phyloP scores from a whole-genome alignment of 2,329 filamentous ascomycete species.

The Cercospora brassicicola region DNA sequence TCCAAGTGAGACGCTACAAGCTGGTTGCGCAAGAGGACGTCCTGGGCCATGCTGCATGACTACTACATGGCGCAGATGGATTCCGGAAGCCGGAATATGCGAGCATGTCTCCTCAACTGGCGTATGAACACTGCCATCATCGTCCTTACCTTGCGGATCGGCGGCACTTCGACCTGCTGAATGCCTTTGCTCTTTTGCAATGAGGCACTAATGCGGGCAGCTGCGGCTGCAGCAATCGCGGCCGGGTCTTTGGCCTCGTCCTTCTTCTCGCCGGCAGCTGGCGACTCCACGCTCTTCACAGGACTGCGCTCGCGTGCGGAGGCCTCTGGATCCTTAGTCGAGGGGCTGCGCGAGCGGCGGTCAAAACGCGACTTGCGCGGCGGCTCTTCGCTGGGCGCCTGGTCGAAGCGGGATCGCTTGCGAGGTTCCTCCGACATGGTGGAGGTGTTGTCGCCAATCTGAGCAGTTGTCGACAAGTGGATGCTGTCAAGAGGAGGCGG shows the following conservation, averaged over 20 bases:
- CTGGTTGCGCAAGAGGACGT: background rate
- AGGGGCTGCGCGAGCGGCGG: conserved; percentile 70
- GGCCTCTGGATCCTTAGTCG: conserved; percentile 61
- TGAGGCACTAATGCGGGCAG: conserved; percentile 52
- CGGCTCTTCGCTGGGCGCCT: conserved; percentile 78
- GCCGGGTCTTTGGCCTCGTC: conserved; percentile 34
- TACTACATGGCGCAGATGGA: background rate
- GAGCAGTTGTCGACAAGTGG: background rate
- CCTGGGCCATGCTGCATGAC: background rate
- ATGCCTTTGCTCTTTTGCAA: conserved; percentile 71
- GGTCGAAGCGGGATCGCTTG: conserved; percentile 79
- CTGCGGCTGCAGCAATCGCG: conserved; percentile 79
- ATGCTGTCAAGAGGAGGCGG: background rate
- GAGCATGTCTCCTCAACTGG: background rate
- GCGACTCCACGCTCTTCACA: conserved; percentile 58
- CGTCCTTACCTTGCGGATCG: conserved; percentile 63
- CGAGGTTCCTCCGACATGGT: conserved; percentile 76
- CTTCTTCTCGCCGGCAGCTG: conserved; percentile 28
- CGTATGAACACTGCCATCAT: background rate
- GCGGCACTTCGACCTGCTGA: conserved; percentile 85
- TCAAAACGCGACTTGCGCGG: conserved; percentile 73
- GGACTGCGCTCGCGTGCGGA: conserved; percentile 79
- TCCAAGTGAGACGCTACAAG: background rate
- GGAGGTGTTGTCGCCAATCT: background rate
- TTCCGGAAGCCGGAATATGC: background rate